Evolutionary conservation across 306 rosid genomes (phyloP).

Genomic region (Vigna angularis): DNA sequence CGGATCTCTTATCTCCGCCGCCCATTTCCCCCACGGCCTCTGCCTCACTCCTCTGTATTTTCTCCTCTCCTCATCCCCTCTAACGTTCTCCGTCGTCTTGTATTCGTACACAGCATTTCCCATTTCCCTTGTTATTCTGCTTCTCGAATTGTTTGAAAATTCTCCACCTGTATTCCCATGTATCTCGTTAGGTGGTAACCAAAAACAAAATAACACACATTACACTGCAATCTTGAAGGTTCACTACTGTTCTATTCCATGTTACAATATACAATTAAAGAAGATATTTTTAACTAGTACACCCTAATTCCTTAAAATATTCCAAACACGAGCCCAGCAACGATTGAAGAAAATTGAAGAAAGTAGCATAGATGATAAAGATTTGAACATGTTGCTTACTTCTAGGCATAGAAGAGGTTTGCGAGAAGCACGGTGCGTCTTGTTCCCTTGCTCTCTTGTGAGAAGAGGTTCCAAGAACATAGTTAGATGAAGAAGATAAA

Average conservation of each 20-base stretch:
- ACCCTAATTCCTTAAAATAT: too few relatives aligned
- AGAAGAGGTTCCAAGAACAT: constrained; percentile 21
- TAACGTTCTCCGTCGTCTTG: constrained; percentile 30
- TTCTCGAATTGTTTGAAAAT: constrained; percentile 31
- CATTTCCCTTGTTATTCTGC: constrained; percentile 18
- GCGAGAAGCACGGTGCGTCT: constrained; percentile 23
- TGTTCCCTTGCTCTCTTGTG: constrained; percentile 58
- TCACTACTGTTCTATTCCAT: background rate
- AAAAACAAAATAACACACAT: too few relatives aligned
- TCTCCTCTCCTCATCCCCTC: constrained; percentile 46
- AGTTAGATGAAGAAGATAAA: constrained; percentile 41
- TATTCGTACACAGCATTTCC: constrained; percentile 55
- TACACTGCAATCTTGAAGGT: too few relatives aligned
- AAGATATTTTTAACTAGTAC: background rate
- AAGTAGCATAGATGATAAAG: background rate
- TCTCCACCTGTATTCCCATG: constrained; percentile 26
- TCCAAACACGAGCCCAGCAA: too few relatives aligned
- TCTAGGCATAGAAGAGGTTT: constrained; percentile 25
- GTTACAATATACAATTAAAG: background rate
- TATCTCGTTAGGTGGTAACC: too few relatives aligned
- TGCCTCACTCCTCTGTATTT: constrained; percentile 77
- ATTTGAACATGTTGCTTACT: constrained; percentile 40
- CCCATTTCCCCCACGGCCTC: constrained; percentile 86
- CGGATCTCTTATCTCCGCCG: constrained; percentile 78
- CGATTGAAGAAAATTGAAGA: too few relatives aligned